Evolutionary conservation across 148 eudicot genomes (phyloP), one percentile per base, ranked within the genome.

Genomic region (Cornus florida): DNA sequence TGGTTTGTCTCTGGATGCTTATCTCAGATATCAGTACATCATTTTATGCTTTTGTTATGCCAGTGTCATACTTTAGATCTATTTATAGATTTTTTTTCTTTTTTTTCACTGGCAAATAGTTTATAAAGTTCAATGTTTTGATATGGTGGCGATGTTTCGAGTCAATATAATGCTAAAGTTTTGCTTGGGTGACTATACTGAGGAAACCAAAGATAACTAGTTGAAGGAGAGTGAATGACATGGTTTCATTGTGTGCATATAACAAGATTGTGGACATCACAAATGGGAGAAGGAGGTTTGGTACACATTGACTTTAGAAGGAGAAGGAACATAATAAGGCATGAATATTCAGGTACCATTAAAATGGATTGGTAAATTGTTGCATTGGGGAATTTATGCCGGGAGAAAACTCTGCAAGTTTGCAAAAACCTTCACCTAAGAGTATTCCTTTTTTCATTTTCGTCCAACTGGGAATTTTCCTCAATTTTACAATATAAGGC

Each of bases 1-100:
- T 83, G 97, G 92, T 92, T 67, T 41, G 80, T 78, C 78, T 41
- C 76, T 73, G 46, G 57, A 75, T 75, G 70, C 53, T 48, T 79
- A 38, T 48, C 59, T 22, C 31, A 50, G 53, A 48, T 72, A 16
- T 69, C 57, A 38, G 24, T 78, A 14, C 75, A 35, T 17, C 22
- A 41, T 79, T 24, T 65, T 65, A 33, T 65, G 38, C 17, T 43
- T 39, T 7, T 22, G 22, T 73, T 39, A 23, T 11, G 23, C 10
- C 56, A 57, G 74, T 70, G n/a, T 39, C 69, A 56, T 70, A 31
- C 22, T 81, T 24, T 7, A 33, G n/a, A 67, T 70, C 24, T 75
- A 48, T 22, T 17, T 38, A 56, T 73, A 19, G 11, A n/a, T 28
- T 38, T 12, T 19, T 22, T 65, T 67, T 2, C 39, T 2, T 20